Evolutionary conservation across 1,139 yeast species (phyloP), one percentile per base, ranked within the genome.

Genomic region (Yamadazyma spencermartinsiae): DNA sequence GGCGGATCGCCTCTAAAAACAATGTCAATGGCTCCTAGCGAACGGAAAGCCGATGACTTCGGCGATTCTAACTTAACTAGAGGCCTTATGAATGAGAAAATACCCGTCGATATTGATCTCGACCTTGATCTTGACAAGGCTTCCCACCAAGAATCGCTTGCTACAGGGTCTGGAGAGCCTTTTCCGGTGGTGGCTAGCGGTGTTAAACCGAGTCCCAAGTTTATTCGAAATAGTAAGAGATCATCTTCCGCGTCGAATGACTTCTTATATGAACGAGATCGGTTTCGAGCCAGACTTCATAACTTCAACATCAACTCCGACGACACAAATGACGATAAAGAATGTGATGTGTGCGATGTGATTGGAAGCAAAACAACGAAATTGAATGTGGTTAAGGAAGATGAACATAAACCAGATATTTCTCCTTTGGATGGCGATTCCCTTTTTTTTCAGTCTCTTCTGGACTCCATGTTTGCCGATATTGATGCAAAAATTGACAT

Each of bases 161-260:
- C n/a, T n/a, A n/a, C n/a, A n/a, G n/a, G n/a, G n/a, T n/a, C n/a
- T n/a, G n/a, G n/a, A n/a, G n/a, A n/a, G n/a, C n/a, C n/a, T n/a
- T n/a, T 19, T 19, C 21, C 21, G 21, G 21, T 19, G 21, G 21
- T 9, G 9, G 21, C 21, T 19, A 19, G 21, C 9, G 21, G 8
- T 11, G n/a, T 11, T 10, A 23, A 23, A 17, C 20, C 32, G 4
- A 6, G 8, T 12, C 32, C 21, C 11, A 15, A 5, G 12, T 9
- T 19, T 7, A 13, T 16, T n/a, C 26, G 48, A 26, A 43, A 35
- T 17, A 45, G 46, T 27, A 72, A 72, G 45, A 48, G 78, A 23
- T 61, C 75, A 1, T 62, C 69, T 1, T 69, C 75, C 2, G 50
- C 71, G 5, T 71, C 76, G 9, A 70, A 69, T 43, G 77, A 71